Conservation (phyloP, 805 yeast species). For the Myxozyma udenii region DNA sequence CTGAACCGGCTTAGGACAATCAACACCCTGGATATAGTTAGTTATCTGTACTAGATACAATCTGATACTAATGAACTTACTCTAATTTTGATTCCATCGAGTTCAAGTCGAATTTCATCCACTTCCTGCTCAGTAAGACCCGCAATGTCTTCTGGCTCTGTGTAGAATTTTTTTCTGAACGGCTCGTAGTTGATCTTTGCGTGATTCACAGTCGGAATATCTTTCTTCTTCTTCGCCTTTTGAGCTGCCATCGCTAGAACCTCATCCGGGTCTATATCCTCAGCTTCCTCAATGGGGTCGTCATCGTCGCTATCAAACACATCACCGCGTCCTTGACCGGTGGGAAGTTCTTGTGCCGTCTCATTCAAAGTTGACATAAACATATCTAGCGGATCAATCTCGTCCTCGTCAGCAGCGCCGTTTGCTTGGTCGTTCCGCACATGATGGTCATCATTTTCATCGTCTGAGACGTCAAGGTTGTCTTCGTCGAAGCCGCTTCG, state of each 20-base stretch:
- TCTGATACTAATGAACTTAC: not conserved
- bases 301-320: slow-evolving; percentile 20
- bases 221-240: slow-evolving; percentile 48
- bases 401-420: slow-evolving; percentile 33
- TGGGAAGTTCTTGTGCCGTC: slow-evolving; percentile 5
- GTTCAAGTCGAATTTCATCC: slow-evolving; percentile 47
- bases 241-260: slow-evolving; percentile 34
- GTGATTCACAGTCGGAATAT: slow-evolving; percentile 50
- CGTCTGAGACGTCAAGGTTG: slow-evolving; percentile 34
- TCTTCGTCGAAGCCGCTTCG: slow-evolving; percentile 28
- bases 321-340: slow-evolving; percentile 14
- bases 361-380: slow-evolving; percentile 41
- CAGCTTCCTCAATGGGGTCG: slow-evolving; percentile 35
- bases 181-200: slow-evolving; percentile 47
- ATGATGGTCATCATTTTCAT: slow-evolving; percentile 26
- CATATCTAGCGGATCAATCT: slow-evolving; percentile 48
- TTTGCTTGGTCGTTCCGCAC: slow-evolving; percentile 1
- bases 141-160: slow-evolving; percentile 54
- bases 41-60: not conserved
- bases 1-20: slow-evolving; percentile 61
- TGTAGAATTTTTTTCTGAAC: slow-evolving; percentile 61
- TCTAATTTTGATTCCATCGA: slow-evolving; percentile 65
- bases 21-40: slow-evolving; percentile 42
- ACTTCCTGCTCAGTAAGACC: slow-evolving; percentile 55
- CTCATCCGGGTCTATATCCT: slow-evolving; percentile 36